phyloP scores from a whole-genome alignment of 2,329 filamentous ascomycete genomes.

The Dryadomyces quercus-mongolicae region DNA sequence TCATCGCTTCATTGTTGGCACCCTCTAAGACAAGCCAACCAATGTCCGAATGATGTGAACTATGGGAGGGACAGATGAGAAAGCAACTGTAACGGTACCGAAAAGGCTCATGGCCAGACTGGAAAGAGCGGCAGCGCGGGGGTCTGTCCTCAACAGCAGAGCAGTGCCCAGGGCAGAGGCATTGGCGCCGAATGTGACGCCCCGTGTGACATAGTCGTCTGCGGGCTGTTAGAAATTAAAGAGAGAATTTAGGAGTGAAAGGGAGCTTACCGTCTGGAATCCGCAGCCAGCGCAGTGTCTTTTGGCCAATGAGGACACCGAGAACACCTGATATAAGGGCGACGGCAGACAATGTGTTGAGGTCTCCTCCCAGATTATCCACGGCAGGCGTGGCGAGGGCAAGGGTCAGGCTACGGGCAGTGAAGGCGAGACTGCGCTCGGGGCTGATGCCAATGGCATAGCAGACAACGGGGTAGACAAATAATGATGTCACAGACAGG shows the following conservation, averaged over 20 bases:
- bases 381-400: conserved; percentile 47
- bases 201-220: conserved; percentile 53
- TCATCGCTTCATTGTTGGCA: no score
- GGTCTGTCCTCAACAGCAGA: conserved; percentile 41
- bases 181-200: conserved; percentile 48
- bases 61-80: conserved; percentile 44
- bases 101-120: conserved; percentile 50
- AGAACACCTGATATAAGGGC: conserved; percentile 48
- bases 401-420: conserved; percentile 43
- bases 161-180: conserved; percentile 49
- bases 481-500: conserved; percentile 39
- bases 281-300: conserved; percentile 33
- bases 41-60: conserved; percentile 33
- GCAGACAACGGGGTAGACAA: conserved; percentile 45
- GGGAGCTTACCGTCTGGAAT: conserved; percentile 36
- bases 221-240: background rate
- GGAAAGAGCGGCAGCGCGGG: conserved; percentile 44
- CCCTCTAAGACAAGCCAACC: conserved; percentile 25
- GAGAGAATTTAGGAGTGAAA: no score
- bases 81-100: conserved; percentile 44
- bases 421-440: conserved; percentile 39
- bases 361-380: conserved; percentile 42
- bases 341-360: conserved; percentile 41
- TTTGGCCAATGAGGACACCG: conserved; percentile 41
- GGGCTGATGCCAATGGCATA: conserved; percentile 41